Evolutionary conservation across 176 grass and related monocot genomes (phyloP), one percentile per base, ranked within the genome.

Genomic region (Avena insularis): DNA sequence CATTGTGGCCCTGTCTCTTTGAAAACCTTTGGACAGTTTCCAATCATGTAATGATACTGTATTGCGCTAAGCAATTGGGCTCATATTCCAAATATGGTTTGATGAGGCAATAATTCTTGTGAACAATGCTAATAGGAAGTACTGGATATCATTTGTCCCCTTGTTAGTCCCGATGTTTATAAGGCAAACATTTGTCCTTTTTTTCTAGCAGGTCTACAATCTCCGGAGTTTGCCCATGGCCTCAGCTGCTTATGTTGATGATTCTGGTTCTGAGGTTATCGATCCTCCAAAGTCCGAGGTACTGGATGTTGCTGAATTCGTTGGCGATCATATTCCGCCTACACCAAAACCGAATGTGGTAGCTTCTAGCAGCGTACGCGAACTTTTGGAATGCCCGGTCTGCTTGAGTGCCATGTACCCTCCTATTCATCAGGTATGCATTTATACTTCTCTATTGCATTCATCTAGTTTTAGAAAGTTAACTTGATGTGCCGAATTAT

Each of bases 321-420:
- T 87, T 36, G 77, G 80, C 0, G 89, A 91, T 64, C 92, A 89
- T 82, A 69, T 83, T 46, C 88, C 81, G 12, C 82, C 87, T 77
- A 90, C 92, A 86, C 82, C 90, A 16, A 98, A 98, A 83, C 90
- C 90, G 9, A 98, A 98, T 91, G 90, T 94, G 72, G 77, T 90
- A 86, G 92, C 86, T 85, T 89, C 97, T 73, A 93, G 92, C 80
- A 94, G 88, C 19, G 91, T 95, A 31, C 93, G 91, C 1, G 93
- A 95, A 79, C 93, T 95, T 80, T 87, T 95, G 68, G 93, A 93
- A 89, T 95, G 93, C 35, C 93, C 93, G 0, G 93, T 95, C 82
- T 95, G 93, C 61, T 87, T 89, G 85, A 93, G 85, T 87, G 91
- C 93, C 25, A 95, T 95, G 93, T 93, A 95, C 78, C 93, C 93